Conservation (phyloP, 306 rosid genomes). For the Trifolium repens region DNA sequence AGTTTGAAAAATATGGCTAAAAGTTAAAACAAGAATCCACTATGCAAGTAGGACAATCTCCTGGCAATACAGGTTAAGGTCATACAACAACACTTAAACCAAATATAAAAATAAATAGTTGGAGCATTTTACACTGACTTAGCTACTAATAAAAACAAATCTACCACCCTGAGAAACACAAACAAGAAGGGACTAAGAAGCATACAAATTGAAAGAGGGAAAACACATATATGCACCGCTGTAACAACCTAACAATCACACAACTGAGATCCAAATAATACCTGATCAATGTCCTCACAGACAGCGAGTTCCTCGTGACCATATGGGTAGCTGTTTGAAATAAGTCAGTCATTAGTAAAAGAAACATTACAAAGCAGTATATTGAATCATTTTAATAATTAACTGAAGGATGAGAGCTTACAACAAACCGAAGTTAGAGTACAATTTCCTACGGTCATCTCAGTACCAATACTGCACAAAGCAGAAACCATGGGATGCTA, state of each 20-base stretch:
- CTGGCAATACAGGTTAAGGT: not conserved
- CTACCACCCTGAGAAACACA: constrained; percentile 2
- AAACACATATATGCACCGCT: constrained; percentile 17
- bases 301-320: constrained; percentile 97
- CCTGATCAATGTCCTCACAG: constrained; percentile 98
- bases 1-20: not conserved
- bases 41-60: not conserved
- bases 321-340: constrained; percentile 75
- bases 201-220: constrained; percentile 11
- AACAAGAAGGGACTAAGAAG: constrained; percentile 20
- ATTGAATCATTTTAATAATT: constrained; percentile 1
- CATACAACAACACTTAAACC: constrained; percentile 15
- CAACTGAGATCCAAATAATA: constrained; percentile 46
- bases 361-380: constrained; percentile 36
- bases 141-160: constrained; percentile 26
- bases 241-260: constrained; percentile 13
- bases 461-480: constrained; percentile 87
- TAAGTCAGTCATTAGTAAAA: constrained; percentile 35
- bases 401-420: constrained; percentile 53
- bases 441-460: constrained; percentile 93
- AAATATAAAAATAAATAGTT: not conserved
- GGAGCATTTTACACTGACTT: constrained; percentile 7
- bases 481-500: constrained; percentile 34
- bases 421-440: constrained; percentile 94
- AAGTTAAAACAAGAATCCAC: not conserved